phyloP scores from a whole-genome alignment of 2,329 filamentous ascomycete genomes.

The Chaetomium olivaceum region DNA sequence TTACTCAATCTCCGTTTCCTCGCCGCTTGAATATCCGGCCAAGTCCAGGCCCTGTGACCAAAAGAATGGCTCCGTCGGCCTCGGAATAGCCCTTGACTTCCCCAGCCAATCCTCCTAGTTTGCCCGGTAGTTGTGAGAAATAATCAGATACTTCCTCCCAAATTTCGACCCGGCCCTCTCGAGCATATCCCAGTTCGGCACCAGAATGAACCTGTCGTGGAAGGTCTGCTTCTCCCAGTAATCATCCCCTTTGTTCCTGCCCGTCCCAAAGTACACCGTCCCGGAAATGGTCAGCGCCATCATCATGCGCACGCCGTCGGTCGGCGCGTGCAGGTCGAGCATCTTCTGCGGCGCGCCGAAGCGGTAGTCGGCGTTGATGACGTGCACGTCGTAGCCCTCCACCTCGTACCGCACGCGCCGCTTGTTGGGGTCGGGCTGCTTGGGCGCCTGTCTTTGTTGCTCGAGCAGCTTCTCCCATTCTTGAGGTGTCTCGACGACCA shows the following conservation, averaged over 20 bases:
- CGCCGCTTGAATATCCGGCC: not conserved
- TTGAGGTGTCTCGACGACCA: constrained; percentile 59
- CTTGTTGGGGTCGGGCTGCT: constrained; percentile 43
- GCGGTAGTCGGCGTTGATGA: constrained; percentile 68
- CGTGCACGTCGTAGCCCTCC: constrained; percentile 74
- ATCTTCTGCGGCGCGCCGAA: constrained; percentile 52
- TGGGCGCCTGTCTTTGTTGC: constrained; percentile 53
- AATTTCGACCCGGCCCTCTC: constrained; percentile 55
- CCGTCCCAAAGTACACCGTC: constrained; percentile 66
- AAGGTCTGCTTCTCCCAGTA: constrained; percentile 63
- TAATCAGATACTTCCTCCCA: constrained; percentile 63
- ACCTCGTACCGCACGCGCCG: constrained; percentile 65
- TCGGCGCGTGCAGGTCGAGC: constrained; percentile 48
- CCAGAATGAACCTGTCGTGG: constrained; percentile 77
- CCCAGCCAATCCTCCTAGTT: constrained; percentile 39
- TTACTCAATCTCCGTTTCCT: not conserved
- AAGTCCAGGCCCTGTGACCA: not conserved
- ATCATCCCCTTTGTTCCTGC: constrained; percentile 49
- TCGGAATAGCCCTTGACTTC: not conserved
- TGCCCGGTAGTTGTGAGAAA: constrained; percentile 70
- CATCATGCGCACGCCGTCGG: constrained; percentile 67
- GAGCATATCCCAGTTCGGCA: constrained; percentile 69
- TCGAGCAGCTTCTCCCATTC: constrained; percentile 70
- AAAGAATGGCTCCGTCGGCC: no score
- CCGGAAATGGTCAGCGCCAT: constrained; percentile 67